Conservation (phyloP, 164 flowering plant species). For the Nelumbo lutea region DNA sequence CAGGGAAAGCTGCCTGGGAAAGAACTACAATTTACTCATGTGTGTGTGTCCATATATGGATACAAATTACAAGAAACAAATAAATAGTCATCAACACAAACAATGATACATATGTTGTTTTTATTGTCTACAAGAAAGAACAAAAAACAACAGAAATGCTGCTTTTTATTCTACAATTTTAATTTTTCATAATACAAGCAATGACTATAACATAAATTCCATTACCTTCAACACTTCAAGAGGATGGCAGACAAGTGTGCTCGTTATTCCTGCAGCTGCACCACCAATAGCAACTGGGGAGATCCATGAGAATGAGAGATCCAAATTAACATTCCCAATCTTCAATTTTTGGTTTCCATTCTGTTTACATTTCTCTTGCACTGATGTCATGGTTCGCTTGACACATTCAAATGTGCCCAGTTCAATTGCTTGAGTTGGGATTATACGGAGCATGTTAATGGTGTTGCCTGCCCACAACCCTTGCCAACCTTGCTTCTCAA, state of each 20-base stretch:
- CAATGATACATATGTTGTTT: neutral
- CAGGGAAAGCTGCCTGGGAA: neutral
- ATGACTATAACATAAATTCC: neutral
- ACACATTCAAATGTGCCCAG: slow-evolving; percentile 90
- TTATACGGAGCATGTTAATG: slow-evolving; percentile 84
- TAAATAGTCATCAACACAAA: too few species aligned
- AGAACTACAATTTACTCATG: too few species aligned
- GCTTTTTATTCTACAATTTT: neutral
- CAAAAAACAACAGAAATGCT: too few species aligned
- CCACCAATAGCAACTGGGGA: slow-evolving; percentile 97
- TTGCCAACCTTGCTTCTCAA: slow-evolving; percentile 89
- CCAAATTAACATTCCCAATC: slow-evolving; percentile 48
- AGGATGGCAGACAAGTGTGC: slow-evolving; percentile 91
- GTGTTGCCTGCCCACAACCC: slow-evolving; percentile 97
- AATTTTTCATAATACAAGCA: neutral
- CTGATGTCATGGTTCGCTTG: slow-evolving; percentile 68
- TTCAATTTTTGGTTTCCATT: slow-evolving; percentile 52
- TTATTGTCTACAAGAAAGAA: neutral
- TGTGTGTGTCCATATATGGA: too few species aligned
- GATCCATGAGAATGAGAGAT: slow-evolving; percentile 69
- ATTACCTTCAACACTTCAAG: slow-evolving; percentile 93
- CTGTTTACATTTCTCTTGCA: slow-evolving; percentile 65
- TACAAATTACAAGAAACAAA: too few species aligned
- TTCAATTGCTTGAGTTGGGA: slow-evolving; percentile 97
- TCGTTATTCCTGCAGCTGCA: slow-evolving; percentile 89